Conservation (phyloP, 2,329 filamentous ascomycete genomes). For the Penicillium hordei region DNA sequence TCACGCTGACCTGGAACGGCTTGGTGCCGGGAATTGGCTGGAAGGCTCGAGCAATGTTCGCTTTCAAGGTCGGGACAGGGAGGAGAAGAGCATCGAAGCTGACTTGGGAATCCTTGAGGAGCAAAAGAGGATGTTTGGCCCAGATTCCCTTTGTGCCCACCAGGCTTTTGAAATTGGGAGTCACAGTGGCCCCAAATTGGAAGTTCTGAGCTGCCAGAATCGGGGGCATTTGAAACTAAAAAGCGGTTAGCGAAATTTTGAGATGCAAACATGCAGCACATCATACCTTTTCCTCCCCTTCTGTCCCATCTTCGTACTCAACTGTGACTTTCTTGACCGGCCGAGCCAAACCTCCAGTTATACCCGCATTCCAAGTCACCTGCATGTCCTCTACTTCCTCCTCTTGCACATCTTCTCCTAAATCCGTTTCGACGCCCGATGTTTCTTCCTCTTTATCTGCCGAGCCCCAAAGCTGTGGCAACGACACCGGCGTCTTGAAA, state of each 20-base stretch:
- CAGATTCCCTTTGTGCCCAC: conserved; percentile 30
- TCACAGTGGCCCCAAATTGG: conserved; percentile 35
- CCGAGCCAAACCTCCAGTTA: conserved; percentile 33
- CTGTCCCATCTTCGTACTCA: conserved; percentile 27
- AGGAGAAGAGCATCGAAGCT: conserved; percentile 32
- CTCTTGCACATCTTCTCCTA: conserved; percentile 11
- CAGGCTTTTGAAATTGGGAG: conserved; percentile 31
- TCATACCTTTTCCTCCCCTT: conserved; percentile 31
- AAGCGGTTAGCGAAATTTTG: conserved; percentile 10
- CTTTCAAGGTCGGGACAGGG: conserved; percentile 32
- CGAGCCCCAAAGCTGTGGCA: conserved; percentile 23
- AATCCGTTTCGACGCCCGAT: conserved; percentile 18
- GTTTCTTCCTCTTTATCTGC: conserved; percentile 21
- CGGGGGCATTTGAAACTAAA: conserved; percentile 33
- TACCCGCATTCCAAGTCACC: conserved; percentile 34
- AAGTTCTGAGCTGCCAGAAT: conserved; percentile 31
- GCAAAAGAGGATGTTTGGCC: conserved; percentile 30
- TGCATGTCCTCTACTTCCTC: conserved; percentile 19
- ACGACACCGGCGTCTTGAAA: conserved; percentile 38
- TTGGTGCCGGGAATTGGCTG: conserved; percentile 33
- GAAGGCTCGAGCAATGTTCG: conserved; percentile 33
- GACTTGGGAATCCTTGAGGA: conserved; percentile 34
- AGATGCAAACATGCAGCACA: background rate
- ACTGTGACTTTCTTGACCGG: conserved; percentile 25
- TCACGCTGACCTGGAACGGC: conserved; percentile 35